phyloP scores from a whole-genome alignment of 192 early-diverging fungal genomes.

The Coemansia sp. region DNA sequence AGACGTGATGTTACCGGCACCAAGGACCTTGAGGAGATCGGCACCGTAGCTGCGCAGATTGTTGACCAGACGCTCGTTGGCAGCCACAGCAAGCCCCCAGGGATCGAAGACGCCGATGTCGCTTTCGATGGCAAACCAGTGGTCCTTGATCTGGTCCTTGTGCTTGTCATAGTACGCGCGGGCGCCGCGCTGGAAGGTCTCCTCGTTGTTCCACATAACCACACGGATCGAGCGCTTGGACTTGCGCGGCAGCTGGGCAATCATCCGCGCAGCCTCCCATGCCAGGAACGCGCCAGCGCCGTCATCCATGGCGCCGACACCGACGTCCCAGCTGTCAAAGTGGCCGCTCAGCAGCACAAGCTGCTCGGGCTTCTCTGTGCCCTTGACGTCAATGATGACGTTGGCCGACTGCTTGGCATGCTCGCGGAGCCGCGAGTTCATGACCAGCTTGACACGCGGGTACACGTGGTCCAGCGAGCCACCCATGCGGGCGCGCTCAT shows the following conservation, averaged over 20 bases:
- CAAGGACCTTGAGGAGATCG: constrained; percentile 36
- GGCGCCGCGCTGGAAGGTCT: constrained; percentile 58
- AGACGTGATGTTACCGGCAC: constrained; percentile 46
- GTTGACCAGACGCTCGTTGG: constrained; percentile 22
- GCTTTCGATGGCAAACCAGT: constrained; percentile 60
- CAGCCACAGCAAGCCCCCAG: constrained; percentile 57
- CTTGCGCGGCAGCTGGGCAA: constrained; percentile 33
- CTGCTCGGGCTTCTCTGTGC: constrained; percentile 53
- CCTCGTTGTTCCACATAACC: constrained; percentile 65
- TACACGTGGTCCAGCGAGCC: constrained; percentile 33
- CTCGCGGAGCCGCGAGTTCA: constrained; percentile 43
- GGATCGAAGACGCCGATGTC: constrained; percentile 65
- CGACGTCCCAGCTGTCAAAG: constrained; percentile 58
- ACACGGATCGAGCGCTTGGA: constrained; percentile 60
- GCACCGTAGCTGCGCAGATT: constrained; percentile 39
- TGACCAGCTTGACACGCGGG: constrained; percentile 56
- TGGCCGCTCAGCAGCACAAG: constrained; percentile 60
- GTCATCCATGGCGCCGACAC: constrained; percentile 63
- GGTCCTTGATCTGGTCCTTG: constrained; percentile 29
- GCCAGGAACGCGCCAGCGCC: constrained; percentile 60
- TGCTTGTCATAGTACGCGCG: constrained; percentile 56
- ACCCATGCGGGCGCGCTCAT: constrained; percentile 35
- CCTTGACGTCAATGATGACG: constrained; percentile 59
- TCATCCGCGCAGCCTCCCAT: constrained; percentile 47
- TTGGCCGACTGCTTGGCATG: constrained; percentile 55